These are phyloP conservation scores for Syzygium malaccense DNA, from an alignment of 441 rosid species.

Conservation along the genomic window DNA sequence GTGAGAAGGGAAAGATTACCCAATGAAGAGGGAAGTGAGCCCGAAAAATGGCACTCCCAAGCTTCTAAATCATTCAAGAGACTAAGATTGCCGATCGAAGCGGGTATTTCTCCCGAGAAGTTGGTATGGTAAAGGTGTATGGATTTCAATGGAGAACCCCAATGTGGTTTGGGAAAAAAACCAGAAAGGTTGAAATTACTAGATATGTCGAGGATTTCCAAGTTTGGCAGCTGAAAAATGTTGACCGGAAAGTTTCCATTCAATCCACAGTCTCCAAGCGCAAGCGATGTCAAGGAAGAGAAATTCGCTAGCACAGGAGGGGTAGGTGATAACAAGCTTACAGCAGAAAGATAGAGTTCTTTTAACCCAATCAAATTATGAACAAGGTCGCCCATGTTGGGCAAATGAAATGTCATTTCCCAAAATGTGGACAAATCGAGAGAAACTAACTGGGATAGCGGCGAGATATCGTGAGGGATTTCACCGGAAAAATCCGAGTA, in stretches of 20 bases:
- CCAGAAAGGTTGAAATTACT: not conserved
- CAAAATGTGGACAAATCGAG: too few species aligned
- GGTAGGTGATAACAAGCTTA: too few species aligned
- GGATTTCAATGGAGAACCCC: not conserved
- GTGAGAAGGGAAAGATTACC: not conserved
- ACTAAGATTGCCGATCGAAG: slow-evolving; percentile 3
- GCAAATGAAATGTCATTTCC: too few species aligned
- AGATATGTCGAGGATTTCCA: not conserved
- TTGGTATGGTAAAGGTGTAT: not conserved
- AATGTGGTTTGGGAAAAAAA: slow-evolving; percentile 3
- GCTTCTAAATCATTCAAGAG: not conserved
- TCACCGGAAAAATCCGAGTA: too few species aligned
- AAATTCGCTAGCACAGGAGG: too few species aligned
- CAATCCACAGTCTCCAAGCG: not conserved
- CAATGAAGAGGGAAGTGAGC: not conserved
- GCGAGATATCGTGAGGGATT: too few species aligned
- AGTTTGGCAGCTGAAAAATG: slow-evolving; percentile 10
- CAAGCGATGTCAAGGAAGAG: too few species aligned
- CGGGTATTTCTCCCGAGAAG: slow-evolving; percentile 9
- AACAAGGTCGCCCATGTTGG: too few species aligned
- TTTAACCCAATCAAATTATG: too few species aligned
- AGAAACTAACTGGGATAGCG: too few species aligned
- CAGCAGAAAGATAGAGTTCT: too few species aligned
- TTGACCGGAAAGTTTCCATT: slow-evolving; percentile 1
- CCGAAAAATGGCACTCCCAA: accelerated